Evolutionary conservation across 331 rosid genomes (phyloP), one percentile per base, ranked within the genome.

Genomic region (Malus hybrid): DNA sequence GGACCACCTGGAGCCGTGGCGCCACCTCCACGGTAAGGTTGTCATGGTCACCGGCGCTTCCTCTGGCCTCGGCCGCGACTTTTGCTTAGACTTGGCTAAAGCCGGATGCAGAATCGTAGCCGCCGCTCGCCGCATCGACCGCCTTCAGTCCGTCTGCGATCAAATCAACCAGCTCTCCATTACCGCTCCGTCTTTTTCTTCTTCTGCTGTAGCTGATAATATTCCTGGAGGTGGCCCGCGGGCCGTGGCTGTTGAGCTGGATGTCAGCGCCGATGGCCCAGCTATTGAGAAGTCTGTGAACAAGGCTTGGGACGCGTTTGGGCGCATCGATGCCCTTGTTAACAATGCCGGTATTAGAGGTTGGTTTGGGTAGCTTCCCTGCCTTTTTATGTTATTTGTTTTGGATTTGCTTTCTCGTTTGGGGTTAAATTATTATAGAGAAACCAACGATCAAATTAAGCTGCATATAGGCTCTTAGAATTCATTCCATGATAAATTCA

Each of bases 1-100:
- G 15, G 13, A 59, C 44, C 57, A 74, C 50, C 60, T 91, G n/a
- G 96, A 87, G 68, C 90, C 93, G 2, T 90, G 93, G 97, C 73
- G 71, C 75, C 24, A 20, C 20, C 88, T 91, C 0, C 48, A 34
- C 12, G 95, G 90, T 14, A 93, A 93, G 78, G 97, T 93, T 1
- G 96, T 93, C n/a, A 61, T 91, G 88, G 93, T 93, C 42, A 93
- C 97, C 57, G 96, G 98, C 27, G 96, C 94, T 6, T 93, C 98
- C 0, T 54, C 97, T 18, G 97, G 96, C 1, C 80, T 93, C 9
- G 97, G 97, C 74, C 71, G 77, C 3, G 93, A 86, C 0, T 80
- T 89, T 62, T 93, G 93, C 73, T 83, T 89, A n/a, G 91, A 89
- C 71, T 88, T 91, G 7, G 91, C 89, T 15, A 68, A 60, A 18